Evolutionary conservation across 2,329 filamentous ascomycete species (phyloP), one percentile per base, ranked within the genome.

Genomic region (Alternaria hordeiaustralica): DNA sequence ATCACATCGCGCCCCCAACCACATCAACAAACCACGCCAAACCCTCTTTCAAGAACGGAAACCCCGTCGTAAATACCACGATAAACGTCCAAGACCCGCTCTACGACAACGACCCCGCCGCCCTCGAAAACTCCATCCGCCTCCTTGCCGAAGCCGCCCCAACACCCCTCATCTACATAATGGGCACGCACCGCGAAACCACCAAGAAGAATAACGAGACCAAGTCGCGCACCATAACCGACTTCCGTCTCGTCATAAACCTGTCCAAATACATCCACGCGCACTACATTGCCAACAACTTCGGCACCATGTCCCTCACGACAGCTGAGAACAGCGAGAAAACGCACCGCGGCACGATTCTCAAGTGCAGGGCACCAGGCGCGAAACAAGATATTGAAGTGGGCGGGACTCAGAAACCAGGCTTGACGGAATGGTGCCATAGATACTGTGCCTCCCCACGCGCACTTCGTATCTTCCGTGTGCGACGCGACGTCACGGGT

Each of bases 341-440:
- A 66, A 86, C 86, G 10, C 84, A 86, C 58, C 89, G 91, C n/a
- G 91, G 91, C 20, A 88, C 88, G 5, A 82, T 89, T 55, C 82
- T 88, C 15, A 82, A 84, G 60, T 84, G 80, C 6, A 80, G 85
- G 5, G 87, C 84, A 0, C 84, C 86, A 3, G 82, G 81, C 5
- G 74, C 72, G 26, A 80, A 77, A 56, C 80, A 83, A 63, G 81
- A 81, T 63, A 77, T 86, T 59, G 83, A 86, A 68, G 76, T 85
- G 11, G 82, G 83, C 12, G 82, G 82, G 11, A 65, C 69, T 25
- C 70, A 63, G 6, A 53, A 81, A 78, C 73, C 84, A 71, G 36
- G 79, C 71, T 20, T 89, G 11, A 76, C 76, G 21, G 86, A 89
- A 62, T 94, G 91, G 91, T 92, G 90, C 70, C 86, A 90, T 61